Base-by-base conservation (phyloP, 495 filamentous ascomycete species). In the Talaromyces proteolyticus region DNA sequence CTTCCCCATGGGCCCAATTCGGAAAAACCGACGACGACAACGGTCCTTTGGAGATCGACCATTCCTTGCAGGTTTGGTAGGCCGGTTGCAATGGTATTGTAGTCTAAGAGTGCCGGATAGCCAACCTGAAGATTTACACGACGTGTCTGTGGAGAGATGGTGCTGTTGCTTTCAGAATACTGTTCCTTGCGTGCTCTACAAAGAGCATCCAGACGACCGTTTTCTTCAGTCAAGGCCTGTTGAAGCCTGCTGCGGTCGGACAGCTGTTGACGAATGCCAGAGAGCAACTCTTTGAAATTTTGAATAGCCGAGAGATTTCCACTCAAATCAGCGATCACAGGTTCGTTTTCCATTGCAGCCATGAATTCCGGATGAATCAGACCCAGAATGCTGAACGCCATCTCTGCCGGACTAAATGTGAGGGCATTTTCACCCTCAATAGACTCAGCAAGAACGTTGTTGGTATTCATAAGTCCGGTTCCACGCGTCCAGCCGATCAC, bases 401-500 rank as follows among this genome's bases (percentile, higher is more conserved):
- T 63, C 41, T 63, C 60, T 17, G 25, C 20, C 34, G 23, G 45
- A 3, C 53, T 55, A 25, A 62, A 63, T 10, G 60, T 61, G 17
- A 51, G 29, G 2, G 49, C 51, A 17, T 47, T 45, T 11, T 44
- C 42, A 11, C 17, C 25, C 24, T 63, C 60, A 12, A 61, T 45
- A 11, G 34, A 47, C 24, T 58, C 53, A 1, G 59, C 50, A 5
- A 61, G 23, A 4, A 57, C 54, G 36, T 59, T 23, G 37, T 61
- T 61, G 5, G 12, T 22, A 21, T 21, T 21, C 58, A 61, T 61
- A 1, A 63, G 41, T 1, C 50, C 47, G 3, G 60, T 63, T 3
- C 56, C 55, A 8, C 60, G 42, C 0, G 59, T 61, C 59, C 59
- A 63, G 17, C 60, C 60, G 29, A 63, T 63, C 11, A 52, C 39